phyloP scores from a whole-genome alignment of 2,329 filamentous ascomycete species.

The Hypoxylon sp. region DNA sequence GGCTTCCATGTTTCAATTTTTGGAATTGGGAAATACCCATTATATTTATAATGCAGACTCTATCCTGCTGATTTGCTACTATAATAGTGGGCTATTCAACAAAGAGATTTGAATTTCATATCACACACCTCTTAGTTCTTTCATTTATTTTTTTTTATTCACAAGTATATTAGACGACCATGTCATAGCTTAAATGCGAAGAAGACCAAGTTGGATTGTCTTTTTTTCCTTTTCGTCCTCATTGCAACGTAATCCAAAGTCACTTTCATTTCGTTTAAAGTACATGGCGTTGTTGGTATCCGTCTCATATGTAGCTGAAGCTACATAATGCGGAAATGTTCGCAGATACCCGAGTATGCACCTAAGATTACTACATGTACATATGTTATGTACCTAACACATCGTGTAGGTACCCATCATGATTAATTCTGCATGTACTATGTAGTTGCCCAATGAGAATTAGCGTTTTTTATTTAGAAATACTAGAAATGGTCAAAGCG shows the following conservation, averaged over 20 bases:
- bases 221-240: not conserved
- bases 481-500: constrained; percentile 1
- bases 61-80: not conserved
- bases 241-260: not conserved
- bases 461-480: constrained; percentile 7
- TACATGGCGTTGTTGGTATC: not conserved
- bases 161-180: not conserved
- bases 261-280: not conserved
- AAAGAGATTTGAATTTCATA: not conserved
- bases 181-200: not conserved
- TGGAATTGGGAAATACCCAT: not conserved
- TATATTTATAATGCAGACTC: not conserved
- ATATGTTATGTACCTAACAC: not conserved
- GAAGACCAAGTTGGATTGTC: not conserved
- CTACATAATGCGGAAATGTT: not conserved
- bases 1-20: constrained; percentile 43
- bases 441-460: constrained; percentile 1
- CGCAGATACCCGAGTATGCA: not conserved
- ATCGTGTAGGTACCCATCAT: not conserved
- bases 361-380: no score
- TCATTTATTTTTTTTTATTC: not conserved
- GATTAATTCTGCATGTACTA: not conserved
- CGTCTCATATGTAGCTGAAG: constrained; percentile 5
- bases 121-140: not conserved
- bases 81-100: not conserved